These are phyloP conservation scores for Arachis hypogaea DNA, from an alignment of 306 rosid species.

Conservation along the genomic window DNA sequence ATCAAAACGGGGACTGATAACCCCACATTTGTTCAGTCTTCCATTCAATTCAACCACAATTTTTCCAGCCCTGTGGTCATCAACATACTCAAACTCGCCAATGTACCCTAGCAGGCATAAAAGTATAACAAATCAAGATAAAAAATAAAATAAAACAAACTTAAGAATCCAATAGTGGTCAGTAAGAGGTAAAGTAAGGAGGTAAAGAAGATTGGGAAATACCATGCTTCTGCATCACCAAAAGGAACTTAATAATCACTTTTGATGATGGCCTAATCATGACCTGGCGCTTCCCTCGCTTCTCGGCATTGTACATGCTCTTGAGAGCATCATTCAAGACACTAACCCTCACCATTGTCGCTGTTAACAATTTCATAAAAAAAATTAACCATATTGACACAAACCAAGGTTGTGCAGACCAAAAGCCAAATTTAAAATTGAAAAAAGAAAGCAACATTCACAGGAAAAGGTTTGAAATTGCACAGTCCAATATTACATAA, in stretches of 20 bases:
- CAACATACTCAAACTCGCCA: constrained; percentile 53
- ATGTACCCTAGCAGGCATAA: constrained; percentile 41
- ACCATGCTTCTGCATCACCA: constrained; percentile 56
- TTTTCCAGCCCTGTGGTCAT: constrained; percentile 51
- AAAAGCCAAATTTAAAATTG: not conserved
- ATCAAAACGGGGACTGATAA: constrained; percentile 50
- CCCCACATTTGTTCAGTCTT: constrained; percentile 50
- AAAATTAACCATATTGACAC: not conserved
- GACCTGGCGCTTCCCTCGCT: constrained; percentile 50
- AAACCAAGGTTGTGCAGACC: not conserved
- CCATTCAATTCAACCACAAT: constrained; percentile 52
- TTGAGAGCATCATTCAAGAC: constrained; percentile 55
- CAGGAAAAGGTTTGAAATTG: not conserved
- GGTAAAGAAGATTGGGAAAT: not conserved
- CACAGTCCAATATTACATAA: not conserved
- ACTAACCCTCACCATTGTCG: constrained; percentile 53
- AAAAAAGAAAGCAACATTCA: not conserved
- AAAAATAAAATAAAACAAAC: not conserved
- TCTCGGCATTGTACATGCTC: constrained; percentile 55
- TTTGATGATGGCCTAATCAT: constrained; percentile 52
- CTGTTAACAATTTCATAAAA: constrained; percentile 35
- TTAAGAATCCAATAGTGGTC: not conserved
- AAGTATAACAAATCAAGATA: not conserved
- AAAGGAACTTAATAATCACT: constrained; percentile 47
- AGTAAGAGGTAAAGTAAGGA: not conserved